Conservation (phyloP, 805 yeast genomes). For the Teunomyces stri region DNA sequence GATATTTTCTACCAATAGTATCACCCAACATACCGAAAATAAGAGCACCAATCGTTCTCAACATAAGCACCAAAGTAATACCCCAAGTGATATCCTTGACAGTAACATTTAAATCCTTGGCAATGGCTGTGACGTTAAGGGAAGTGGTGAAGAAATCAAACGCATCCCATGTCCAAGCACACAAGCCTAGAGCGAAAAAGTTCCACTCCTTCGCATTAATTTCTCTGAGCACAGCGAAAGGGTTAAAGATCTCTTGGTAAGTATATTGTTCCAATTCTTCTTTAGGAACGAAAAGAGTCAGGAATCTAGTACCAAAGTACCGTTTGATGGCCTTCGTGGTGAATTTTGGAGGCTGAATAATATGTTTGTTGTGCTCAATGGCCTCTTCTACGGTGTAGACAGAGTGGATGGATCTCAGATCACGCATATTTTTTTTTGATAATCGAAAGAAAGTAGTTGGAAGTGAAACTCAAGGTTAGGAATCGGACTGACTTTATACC, state of each 20-base stretch:
- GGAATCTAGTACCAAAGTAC: constrained; percentile 46
- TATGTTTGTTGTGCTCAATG: constrained; percentile 9
- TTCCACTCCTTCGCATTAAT: constrained; percentile 57
- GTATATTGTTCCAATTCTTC: constrained; percentile 35
- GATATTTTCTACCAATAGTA: constrained; percentile 60
- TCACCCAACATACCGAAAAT: constrained; percentile 62
- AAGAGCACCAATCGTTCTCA: constrained; percentile 64
- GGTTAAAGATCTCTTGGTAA: constrained; percentile 51
- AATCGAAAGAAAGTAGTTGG: background rate
- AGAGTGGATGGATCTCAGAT: constrained; percentile 5
- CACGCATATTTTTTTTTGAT: background rate
- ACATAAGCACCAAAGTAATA: constrained; percentile 64
- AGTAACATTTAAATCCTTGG: constrained; percentile 41
- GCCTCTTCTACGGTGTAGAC: constrained; percentile 11
- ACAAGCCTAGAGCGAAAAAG: constrained; percentile 51
- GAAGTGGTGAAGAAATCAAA: constrained; percentile 62
- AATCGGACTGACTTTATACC: background rate
- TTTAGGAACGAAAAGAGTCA: constrained; percentile 48
- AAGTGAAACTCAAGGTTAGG: no score
- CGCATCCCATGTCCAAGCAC: constrained; percentile 67
- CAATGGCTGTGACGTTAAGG: constrained; percentile 47
- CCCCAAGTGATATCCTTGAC: constrained; percentile 66
- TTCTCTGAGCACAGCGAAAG: constrained; percentile 53
- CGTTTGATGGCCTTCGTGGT: constrained; percentile 25
- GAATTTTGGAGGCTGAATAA: constrained; percentile 27